Percentiles rank a stretch among this genome's conserved stretches.
phyloP scores from a whole-genome alignment of 2,329 filamentous ascomycete species.

The Parascedosporium putredinis region DNA sequence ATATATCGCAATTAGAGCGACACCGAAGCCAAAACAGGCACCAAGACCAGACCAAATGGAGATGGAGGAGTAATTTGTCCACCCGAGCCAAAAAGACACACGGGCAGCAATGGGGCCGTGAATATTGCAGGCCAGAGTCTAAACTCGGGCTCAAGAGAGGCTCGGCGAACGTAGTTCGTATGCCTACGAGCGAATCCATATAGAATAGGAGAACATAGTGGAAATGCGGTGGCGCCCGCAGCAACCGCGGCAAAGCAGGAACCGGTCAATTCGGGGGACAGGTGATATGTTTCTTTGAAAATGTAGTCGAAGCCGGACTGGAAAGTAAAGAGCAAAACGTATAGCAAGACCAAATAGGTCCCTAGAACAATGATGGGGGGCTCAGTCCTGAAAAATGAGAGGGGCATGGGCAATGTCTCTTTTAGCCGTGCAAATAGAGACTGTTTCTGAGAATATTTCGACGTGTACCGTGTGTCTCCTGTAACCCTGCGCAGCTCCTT shows the following conservation, averaged over 20 bases:
- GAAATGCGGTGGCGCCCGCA: conserved; percentile 26
- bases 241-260: conserved; percentile 36
- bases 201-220: conserved; percentile 30
- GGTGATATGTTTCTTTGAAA: conserved; percentile 36
- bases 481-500: conserved; percentile 27
- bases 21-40: conserved; percentile 41
- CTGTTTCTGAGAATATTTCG: conserved; percentile 30
- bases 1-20: conserved; percentile 37
- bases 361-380: conserved; percentile 36
- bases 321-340: conserved; percentile 32
- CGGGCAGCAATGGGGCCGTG: conserved; percentile 35
- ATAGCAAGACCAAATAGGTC: conserved; percentile 35
- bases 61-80: conserved; percentile 34
- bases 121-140: conserved; percentile 43
- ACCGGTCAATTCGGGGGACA: conserved; percentile 32
- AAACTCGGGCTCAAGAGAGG: conserved; percentile 37
- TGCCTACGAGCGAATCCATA: conserved; percentile 31
- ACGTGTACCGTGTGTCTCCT: conserved; percentile 33
- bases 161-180: conserved; percentile 27
- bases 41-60: conserved; percentile 38
- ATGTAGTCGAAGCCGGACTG: conserved; percentile 41
- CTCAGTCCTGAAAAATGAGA: conserved; percentile 29
- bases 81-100: conserved; percentile 49
- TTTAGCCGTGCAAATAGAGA: conserved; percentile 24
- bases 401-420: conserved; percentile 28